Conservation (phyloP, 257 asterid species). For the Anisodus tanguticus region DNA sequence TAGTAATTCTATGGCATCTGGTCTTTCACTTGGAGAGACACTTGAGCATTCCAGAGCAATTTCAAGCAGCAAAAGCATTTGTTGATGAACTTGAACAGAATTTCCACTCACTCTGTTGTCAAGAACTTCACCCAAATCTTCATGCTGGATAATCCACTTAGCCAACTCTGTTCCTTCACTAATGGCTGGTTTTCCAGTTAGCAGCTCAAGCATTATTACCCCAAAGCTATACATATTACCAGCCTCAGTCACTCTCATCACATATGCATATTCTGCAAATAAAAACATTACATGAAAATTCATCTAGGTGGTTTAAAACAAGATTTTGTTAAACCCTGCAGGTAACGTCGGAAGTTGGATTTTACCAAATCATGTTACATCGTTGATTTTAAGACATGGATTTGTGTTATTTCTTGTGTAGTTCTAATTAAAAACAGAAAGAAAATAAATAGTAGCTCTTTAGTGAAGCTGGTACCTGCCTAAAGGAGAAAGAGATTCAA, state of each 20-base stretch:
- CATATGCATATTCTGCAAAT: conserved; percentile 31
- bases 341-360: neutral
- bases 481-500: neutral
- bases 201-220: conserved; percentile 28
- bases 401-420: too few relatives aligned
- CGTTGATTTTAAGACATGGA: neutral
- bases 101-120: conserved; percentile 23
- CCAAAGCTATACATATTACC: conserved; percentile 35
- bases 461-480: neutral
- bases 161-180: conserved; percentile 27
- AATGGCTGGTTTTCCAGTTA: conserved; percentile 27
- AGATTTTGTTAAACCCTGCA: neutral
- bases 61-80: conserved; percentile 22
- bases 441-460: neutral
- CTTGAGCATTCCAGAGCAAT: conserved; percentile 25
- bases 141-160: conserved; percentile 20
- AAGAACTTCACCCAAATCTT: conserved; percentile 24
- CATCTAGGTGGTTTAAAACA: neutral
- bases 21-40: conserved; percentile 31
- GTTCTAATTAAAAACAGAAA: neutral
- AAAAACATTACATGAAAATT: neutral
- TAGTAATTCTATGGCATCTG: conserved; percentile 28
- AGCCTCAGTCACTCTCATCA: conserved; percentile 24
- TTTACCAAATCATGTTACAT: neutral
- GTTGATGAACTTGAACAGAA: conserved; percentile 21